Conservation (phyloP, 768 basidiomycete genomes). For the Mycena venus region DNA sequence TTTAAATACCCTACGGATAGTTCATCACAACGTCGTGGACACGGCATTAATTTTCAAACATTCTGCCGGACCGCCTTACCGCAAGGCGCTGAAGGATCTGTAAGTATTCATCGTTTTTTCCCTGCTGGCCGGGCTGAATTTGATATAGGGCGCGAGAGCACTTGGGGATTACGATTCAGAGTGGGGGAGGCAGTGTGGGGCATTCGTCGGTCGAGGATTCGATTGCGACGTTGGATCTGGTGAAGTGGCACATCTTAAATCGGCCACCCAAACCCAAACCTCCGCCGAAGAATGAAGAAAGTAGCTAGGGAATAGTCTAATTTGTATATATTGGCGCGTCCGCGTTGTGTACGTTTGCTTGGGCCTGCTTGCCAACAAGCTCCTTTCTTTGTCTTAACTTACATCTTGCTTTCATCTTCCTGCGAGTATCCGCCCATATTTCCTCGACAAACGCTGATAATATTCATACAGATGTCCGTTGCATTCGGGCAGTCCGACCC, state of each 20-base stretch:
- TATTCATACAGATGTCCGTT: background rate
- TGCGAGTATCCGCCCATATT: conserved; percentile 1
- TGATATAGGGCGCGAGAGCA: conserved; percentile 82
- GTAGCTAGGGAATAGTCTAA: background rate
- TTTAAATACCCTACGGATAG: conserved; percentile 87
- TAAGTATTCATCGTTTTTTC: conserved; percentile 48
- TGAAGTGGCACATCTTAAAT: conserved; percentile 81
- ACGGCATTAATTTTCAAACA: conserved; percentile 93
- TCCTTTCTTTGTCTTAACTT: conserved; percentile 18
- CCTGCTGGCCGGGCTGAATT: conserved; percentile 19
- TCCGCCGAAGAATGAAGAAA: background rate
- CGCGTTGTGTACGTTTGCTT: conserved; percentile 19
- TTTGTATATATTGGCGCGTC: conserved; percentile 9
- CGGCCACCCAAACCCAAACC: conserved; percentile 20
- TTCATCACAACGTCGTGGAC: conserved; percentile 90
- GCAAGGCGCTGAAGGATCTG: conserved; percentile 87
- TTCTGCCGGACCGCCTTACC: conserved; percentile 75
- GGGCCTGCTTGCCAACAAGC: background rate
- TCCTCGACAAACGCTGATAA: background rate
- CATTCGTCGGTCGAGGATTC: conserved; percentile 96
- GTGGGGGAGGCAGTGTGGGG: conserved; percentile 78
- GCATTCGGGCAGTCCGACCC: conserved; percentile 18
- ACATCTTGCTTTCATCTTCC: background rate
- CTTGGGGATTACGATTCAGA: conserved; percentile 86
- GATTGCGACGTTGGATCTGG: conserved; percentile 87